These are phyloP conservation scores for Phyllosticta capitalensis DNA, from an alignment of 2,329 filamentous ascomycete genomes.

Conservation along the genomic window DNA sequence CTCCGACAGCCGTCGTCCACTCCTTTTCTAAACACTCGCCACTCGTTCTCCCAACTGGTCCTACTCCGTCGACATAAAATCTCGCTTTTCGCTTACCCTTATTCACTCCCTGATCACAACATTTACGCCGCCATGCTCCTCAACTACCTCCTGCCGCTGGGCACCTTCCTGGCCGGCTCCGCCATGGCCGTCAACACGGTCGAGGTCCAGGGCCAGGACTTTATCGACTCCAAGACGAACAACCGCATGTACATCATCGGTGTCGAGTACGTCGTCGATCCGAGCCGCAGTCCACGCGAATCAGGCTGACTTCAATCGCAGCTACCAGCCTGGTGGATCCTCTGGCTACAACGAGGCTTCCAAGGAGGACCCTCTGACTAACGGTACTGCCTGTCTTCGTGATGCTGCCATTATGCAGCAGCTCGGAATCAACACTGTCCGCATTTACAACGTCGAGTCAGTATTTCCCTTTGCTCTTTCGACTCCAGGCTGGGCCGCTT, in stretches of 20 bases:
- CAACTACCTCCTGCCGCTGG: constrained; percentile 5
- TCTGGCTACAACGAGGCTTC: constrained; percentile 44
- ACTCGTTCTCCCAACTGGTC: constrained; percentile 4
- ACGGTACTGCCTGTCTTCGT: constrained; percentile 48
- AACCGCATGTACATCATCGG: constrained; percentile 54
- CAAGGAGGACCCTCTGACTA: constrained; percentile 46
- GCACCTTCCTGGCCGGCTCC: constrained; percentile 29
- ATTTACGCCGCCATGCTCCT: constrained; percentile 3
- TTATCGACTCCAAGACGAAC: constrained; percentile 49
- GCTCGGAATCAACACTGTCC: constrained; percentile 38
- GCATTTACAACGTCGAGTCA: neutral
- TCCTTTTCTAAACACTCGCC: constrained; percentile 1
- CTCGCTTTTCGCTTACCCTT: constrained; percentile 2
- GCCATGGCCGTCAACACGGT: constrained; percentile 47
- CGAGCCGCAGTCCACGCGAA: neutral
- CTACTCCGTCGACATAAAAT: neutral
- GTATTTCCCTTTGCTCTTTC: no score
- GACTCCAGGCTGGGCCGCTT: no score
- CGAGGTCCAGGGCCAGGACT: constrained; percentile 49
- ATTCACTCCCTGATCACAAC: neutral
- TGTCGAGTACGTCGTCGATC: constrained; percentile 42
- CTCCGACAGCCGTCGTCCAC: constrained; percentile 1
- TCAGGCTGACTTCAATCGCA: constrained; percentile 18
- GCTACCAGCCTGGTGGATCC: constrained; percentile 54
- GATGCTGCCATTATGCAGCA: constrained; percentile 56